Evolutionary conservation across 768 basidiomycete species (phyloP).

Genomic region (Gloeostereum incarnatum): DNA sequence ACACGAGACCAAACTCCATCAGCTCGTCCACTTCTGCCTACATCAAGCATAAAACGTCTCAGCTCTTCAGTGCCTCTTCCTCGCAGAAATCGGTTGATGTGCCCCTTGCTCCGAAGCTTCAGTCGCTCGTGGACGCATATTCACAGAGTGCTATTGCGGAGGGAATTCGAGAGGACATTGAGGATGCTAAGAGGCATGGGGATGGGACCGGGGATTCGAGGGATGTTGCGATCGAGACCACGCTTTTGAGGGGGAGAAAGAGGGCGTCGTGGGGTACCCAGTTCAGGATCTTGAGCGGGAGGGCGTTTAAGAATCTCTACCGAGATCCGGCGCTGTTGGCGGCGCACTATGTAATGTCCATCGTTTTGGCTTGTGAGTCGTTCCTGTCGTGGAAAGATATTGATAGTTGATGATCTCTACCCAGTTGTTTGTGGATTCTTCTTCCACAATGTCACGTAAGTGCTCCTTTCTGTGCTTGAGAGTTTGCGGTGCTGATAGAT

Average conservation of each 20-base stretch:
- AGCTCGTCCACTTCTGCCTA: constrained; percentile 38
- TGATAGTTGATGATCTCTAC: constrained; percentile 3
- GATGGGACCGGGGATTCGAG: constrained; percentile 30
- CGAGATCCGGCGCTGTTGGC: constrained; percentile 87
- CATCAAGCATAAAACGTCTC: constrained; percentile 66
- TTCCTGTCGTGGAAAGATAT: background rate
- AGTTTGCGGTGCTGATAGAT: background rate
- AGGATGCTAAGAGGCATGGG: constrained; percentile 28
- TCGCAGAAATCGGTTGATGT: constrained; percentile 15
- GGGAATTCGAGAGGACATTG: constrained; percentile 54
- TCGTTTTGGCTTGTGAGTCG: constrained; percentile 72
- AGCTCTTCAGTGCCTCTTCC: constrained; percentile 44
- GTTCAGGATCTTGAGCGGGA: constrained; percentile 88
- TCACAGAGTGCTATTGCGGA: constrained; percentile 56
- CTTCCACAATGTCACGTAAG: constrained; percentile 78
- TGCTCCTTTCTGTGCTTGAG: constrained; percentile 2
- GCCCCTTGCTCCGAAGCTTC: constrained; percentile 49
- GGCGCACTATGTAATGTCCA: constrained; percentile 83
- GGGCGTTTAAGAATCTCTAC: constrained; percentile 98
- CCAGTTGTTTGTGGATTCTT: constrained; percentile 89
- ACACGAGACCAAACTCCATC: constrained; percentile 32
- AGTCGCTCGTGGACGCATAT: constrained; percentile 66
- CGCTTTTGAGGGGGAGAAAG: constrained; percentile 59
- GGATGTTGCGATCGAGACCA: constrained; percentile 62
- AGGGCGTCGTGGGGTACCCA: constrained; percentile 85